Percentiles rank a stretch among this genome's conserved stretches.
phyloP scores from a whole-genome alignment of 2,329 filamentous ascomycete species.

The Trichoderma lentiforme region DNA sequence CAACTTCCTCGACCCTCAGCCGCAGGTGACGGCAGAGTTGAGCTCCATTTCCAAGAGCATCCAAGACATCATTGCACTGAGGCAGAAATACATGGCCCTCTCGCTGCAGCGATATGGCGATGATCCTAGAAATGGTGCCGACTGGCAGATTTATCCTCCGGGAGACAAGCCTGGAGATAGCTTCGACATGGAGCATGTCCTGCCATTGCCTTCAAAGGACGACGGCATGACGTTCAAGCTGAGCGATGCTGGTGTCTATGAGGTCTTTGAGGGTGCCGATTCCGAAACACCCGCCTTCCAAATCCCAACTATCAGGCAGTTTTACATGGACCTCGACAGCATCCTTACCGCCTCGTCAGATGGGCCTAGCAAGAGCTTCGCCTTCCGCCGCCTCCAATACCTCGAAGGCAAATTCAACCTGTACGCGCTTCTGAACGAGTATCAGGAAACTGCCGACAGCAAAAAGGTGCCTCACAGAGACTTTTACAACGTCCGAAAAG shows the following conservation, averaged over 20 bases:
- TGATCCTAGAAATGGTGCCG: not conserved
- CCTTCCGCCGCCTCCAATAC: conserved; percentile 90
- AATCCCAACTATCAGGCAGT: conserved; percentile 91
- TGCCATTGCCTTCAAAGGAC: conserved; percentile 68
- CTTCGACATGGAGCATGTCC: conserved; percentile 75
- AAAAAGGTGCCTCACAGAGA: conserved; percentile 97
- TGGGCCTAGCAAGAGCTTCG: conserved; percentile 94
- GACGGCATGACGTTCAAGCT: conserved; percentile 69
- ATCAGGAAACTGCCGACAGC: conserved; percentile 95
- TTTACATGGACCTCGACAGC: conserved; percentile 89
- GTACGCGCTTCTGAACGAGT: conserved; percentile 90
- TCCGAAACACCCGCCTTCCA: conserved; percentile 67
- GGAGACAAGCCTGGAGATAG: conserved; percentile 54
- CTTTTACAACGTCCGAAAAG: conserved; percentile 98
- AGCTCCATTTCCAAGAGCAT: conserved; percentile 12
- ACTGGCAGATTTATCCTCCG: conserved; percentile 5
- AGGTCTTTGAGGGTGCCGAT: conserved; percentile 74
- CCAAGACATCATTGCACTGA: not conserved
- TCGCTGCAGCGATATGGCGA: not conserved
- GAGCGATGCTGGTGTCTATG: conserved; percentile 83
- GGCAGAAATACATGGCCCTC: not conserved
- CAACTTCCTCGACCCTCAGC: conserved; percentile 9
- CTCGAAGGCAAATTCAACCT: conserved; percentile 96
- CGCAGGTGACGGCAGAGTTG: conserved; percentile 9
- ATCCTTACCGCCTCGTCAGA: conserved; percentile 89